These are phyloP conservation scores for Pseudocercospora macadamiae DNA, from an alignment of 2,329 filamentous ascomycete species.

Conservation along the genomic window DNA sequence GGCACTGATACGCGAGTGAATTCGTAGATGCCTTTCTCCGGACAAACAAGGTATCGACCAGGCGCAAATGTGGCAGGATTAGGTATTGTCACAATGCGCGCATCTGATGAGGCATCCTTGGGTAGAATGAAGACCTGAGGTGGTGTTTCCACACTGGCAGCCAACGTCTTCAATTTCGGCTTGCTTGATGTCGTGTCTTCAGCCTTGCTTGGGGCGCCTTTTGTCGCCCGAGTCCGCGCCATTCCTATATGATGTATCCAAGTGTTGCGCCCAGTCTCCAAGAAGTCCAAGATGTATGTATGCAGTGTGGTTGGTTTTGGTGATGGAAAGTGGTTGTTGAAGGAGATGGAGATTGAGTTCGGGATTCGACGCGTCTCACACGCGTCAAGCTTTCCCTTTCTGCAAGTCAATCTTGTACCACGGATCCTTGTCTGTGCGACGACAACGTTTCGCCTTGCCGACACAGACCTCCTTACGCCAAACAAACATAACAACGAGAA, in stretches of 20 bases:
- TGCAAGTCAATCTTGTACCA: no score
- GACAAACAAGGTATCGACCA: constrained; percentile 62
- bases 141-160: constrained; percentile 44
- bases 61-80: constrained; percentile 55
- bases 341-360: constrained; percentile 4
- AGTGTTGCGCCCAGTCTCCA: not conserved
- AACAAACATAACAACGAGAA: constrained; percentile 11
- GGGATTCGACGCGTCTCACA: constrained; percentile 15
- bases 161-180: constrained; percentile 34
- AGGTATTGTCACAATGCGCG: constrained; percentile 59
- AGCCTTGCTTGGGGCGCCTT: constrained; percentile 23
- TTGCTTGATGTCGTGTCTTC: constrained; percentile 11
- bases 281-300: not conserved
- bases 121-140: constrained; percentile 63
- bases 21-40: constrained; percentile 61
- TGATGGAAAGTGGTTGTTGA: not conserved
- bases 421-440: constrained; percentile 15
- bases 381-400: constrained; percentile 12
- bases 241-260: constrained; percentile 15
- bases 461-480: constrained; percentile 10
- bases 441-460: constrained; percentile 2
- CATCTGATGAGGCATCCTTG: constrained; percentile 52
- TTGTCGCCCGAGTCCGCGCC: constrained; percentile 37
- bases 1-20: constrained; percentile 61
- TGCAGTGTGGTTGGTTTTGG: not conserved